These are phyloP conservation scores for Trichoderma orchidacearum DNA, from an alignment of 495 filamentous ascomycete species.

Conservation along the genomic window DNA sequence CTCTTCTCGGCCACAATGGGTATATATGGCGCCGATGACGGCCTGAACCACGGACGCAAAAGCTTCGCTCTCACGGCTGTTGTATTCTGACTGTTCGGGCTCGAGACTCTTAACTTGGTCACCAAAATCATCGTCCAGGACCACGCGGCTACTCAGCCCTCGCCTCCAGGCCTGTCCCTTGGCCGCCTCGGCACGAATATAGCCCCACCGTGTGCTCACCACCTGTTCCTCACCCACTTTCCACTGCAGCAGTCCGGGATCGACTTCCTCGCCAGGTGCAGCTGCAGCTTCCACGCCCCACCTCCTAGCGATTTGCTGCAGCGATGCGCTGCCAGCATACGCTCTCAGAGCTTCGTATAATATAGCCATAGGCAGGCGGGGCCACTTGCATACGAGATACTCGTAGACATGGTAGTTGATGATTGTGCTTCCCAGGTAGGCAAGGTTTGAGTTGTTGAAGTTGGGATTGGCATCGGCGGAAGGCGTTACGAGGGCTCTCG, in stretches of 20 bases:
- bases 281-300: constrained; percentile 86
- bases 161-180: constrained; percentile 41
- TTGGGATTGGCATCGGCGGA: constrained; percentile 61
- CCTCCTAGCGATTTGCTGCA: constrained; percentile 55
- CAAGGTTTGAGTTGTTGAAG: constrained; percentile 49
- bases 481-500: constrained; percentile 69
- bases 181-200: constrained; percentile 20
- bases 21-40: constrained; percentile 68
- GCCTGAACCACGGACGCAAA: constrained; percentile 62
- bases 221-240: constrained; percentile 30
- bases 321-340: constrained; percentile 58
- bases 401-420: constrained; percentile 79
- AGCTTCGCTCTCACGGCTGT: constrained; percentile 21
- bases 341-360: constrained; percentile 72
- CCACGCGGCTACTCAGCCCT: constrained; percentile 53
- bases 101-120: constrained; percentile 22
- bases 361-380: constrained; percentile 73
- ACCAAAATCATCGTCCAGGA: constrained; percentile 73
- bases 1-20: constrained; percentile 57
- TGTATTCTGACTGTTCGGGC: constrained; percentile 8
- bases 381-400: constrained; percentile 73
- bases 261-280: constrained; percentile 76
- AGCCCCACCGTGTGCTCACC: constrained; percentile 21
- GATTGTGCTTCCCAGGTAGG: constrained; percentile 67
- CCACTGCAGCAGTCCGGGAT: constrained; percentile 87